phyloP scores from a whole-genome alignment of 352 stramenopile genomes.

The Aphanomyces astaci region DNA sequence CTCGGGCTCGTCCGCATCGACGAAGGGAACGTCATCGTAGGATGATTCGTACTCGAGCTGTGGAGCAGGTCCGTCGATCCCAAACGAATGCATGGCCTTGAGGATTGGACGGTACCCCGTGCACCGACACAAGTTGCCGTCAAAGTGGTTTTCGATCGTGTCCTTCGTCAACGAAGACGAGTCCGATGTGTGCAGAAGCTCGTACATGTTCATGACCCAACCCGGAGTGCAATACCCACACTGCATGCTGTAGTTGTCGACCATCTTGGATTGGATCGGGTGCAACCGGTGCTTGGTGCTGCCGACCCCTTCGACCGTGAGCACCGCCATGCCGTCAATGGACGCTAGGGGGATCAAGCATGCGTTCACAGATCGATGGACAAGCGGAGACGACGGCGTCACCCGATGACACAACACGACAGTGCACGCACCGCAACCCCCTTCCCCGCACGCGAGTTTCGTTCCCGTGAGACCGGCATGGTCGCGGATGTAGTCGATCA shows the following conservation, averaged over 20 bases:
- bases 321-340: slow-evolving; percentile 71
- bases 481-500: slow-evolving; percentile 64
- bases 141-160: slow-evolving; percentile 69
- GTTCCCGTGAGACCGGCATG: slow-evolving; percentile 50
- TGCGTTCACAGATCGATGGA: slow-evolving; percentile 61
- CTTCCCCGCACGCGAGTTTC: slow-evolving; percentile 48
- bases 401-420: slow-evolving; percentile 30
- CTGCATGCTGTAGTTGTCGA: slow-evolving; percentile 68
- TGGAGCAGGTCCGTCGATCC: not conserved
- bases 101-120: slow-evolving; percentile 71
- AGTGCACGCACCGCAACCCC: slow-evolving; percentile 33
- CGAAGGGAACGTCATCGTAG: not conserved
- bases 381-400: slow-evolving; percentile 8
- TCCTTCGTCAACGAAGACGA: slow-evolving; percentile 35
- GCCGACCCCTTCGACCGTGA: slow-evolving; percentile 79
- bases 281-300: slow-evolving; percentile 31
- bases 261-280: slow-evolving; percentile 58
- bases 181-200: slow-evolving; percentile 31
- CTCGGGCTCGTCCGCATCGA: slow-evolving; percentile 2
- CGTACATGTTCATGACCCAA: slow-evolving; percentile 38
- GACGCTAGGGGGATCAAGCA: slow-evolving; percentile 73
- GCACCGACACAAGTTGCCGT: slow-evolving; percentile 87
- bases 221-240: slow-evolving; percentile 75
- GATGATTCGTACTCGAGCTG: not conserved
- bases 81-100: slow-evolving; percentile 30